These are phyloP conservation scores for Telopea speciosissima DNA, from an alignment of 177 flowering plant species.

Conservation along the genomic window DNA sequence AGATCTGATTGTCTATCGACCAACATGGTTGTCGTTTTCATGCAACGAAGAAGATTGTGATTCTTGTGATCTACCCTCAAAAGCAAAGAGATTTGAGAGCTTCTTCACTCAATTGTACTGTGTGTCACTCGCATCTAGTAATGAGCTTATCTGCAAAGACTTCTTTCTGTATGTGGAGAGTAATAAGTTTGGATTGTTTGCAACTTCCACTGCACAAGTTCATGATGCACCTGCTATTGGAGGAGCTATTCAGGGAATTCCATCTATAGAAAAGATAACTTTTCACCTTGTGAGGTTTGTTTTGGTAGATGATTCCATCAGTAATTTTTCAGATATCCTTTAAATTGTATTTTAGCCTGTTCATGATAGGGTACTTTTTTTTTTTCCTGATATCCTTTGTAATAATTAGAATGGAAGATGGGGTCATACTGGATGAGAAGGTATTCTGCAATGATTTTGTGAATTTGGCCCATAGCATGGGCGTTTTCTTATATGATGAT, in stretches of 20 bases:
- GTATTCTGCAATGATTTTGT: slow-evolving; percentile 79
- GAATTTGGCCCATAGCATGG: slow-evolving; percentile 68
- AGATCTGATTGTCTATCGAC: slow-evolving; percentile 87
- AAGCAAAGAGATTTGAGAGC: slow-evolving; percentile 75
- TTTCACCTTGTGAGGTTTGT: slow-evolving; percentile 87
- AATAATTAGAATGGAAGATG: slow-evolving; percentile 72
- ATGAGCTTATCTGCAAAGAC: slow-evolving; percentile 91
- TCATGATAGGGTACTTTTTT: background rate
- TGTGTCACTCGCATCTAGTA: slow-evolving; percentile 74
- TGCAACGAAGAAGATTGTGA: slow-evolving; percentile 60
- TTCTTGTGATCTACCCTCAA: slow-evolving; percentile 56
- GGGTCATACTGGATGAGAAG: slow-evolving; percentile 74
- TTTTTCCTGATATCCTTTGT: slow-evolving; percentile 7
- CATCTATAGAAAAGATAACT: slow-evolving; percentile 80
- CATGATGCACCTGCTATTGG: slow-evolving; percentile 73
- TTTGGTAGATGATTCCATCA: slow-evolving; percentile 2
- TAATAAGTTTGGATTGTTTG: slow-evolving; percentile 86
- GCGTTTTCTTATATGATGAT: slow-evolving; percentile 95
- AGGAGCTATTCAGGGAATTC: slow-evolving; percentile 82
- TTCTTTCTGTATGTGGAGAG: slow-evolving; percentile 84
- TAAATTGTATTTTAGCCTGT: background rate
- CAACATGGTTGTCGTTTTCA: slow-evolving; percentile 79
- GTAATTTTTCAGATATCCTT: slow-evolving; percentile 1
- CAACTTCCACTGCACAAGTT: slow-evolving; percentile 80
- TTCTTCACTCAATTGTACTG: slow-evolving; percentile 73